A percentile compares a stretch with the other conserved stretches of the same genome.
These are phyloP conservation scores for Parascedosporium putredinis DNA, from an alignment of 2,329 filamentous ascomycete species.

Conservation along the genomic window DNA sequence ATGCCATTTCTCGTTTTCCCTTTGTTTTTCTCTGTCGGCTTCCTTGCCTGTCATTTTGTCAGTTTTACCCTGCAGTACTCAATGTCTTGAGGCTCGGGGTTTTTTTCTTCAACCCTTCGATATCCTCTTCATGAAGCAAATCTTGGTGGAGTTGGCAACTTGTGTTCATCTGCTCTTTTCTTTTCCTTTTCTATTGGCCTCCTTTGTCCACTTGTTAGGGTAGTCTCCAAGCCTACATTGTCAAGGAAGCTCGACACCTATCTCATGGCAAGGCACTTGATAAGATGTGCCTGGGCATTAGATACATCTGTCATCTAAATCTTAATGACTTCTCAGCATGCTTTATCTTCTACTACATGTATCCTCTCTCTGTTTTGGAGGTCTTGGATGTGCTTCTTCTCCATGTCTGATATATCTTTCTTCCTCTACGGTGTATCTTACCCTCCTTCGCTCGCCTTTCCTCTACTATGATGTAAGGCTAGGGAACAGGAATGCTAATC, in stretches of 20 bases:
- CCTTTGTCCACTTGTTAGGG: background rate
- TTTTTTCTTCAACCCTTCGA: slow-evolving; percentile 3
- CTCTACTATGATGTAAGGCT: no score
- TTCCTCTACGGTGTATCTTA: no score
- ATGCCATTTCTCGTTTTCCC: background rate
- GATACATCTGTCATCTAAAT: background rate
- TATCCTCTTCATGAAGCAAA: slow-evolving; percentile 3
- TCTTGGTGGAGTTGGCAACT: background rate
- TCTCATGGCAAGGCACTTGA: no score
- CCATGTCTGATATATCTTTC: no score
- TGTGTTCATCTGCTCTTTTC: background rate
- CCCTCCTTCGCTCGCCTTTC: no score
- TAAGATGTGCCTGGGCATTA: background rate
- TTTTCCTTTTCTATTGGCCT: no score
- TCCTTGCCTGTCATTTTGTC: no score
- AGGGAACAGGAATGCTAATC: no score
- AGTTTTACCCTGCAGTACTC: no score
- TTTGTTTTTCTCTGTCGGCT: no score
- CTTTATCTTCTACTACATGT: background rate
- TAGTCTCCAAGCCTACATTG: background rate
- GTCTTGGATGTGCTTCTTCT: no score
- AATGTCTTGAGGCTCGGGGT: slow-evolving; percentile 2
- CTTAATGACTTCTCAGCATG: background rate
- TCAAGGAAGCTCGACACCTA: no score
- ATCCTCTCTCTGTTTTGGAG: background rate